These are phyloP conservation scores for Colletotrichum ledebouriae DNA, from an alignment of 2,329 filamentous ascomycete genomes.

Conservation along the genomic window DNA sequence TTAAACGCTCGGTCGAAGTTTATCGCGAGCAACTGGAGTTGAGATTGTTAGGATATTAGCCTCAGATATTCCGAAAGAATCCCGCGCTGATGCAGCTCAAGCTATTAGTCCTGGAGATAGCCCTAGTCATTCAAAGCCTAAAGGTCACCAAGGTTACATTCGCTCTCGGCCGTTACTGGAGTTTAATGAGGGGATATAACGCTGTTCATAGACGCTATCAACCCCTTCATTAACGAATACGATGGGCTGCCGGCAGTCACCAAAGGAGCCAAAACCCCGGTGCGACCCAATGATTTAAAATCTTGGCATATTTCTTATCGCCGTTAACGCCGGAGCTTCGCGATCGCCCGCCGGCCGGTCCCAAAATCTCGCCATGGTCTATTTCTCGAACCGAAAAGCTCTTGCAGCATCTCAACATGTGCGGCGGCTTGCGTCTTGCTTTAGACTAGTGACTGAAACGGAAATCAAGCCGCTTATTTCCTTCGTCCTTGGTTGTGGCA, in stretches of 20 bases:
- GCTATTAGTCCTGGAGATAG: background rate
- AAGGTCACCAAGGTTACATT: background rate
- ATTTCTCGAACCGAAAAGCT: too few species aligned
- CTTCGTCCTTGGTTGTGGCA: constrained; percentile 57
- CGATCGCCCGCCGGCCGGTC: too few species aligned
- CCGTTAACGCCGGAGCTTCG: too few species aligned
- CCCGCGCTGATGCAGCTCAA: background rate
- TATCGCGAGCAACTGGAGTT: constrained; percentile 21
- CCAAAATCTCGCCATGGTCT: too few species aligned
- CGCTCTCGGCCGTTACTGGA: background rate
- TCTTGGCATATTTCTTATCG: too few species aligned
- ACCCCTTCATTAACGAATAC: background rate
- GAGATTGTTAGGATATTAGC: background rate
- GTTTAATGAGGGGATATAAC: constrained; percentile 1
- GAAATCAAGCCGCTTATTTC: constrained; percentile 60
- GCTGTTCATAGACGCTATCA: background rate
- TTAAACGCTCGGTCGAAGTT: constrained; percentile 25
- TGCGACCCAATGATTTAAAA: constrained; percentile 8
- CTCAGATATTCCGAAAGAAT: background rate
- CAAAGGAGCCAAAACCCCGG: background rate
- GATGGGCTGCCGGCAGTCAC: background rate
- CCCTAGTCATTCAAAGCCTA: background rate
- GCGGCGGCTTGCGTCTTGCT: too few species aligned
- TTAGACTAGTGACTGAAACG: constrained; percentile 48
- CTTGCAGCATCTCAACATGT: too few species aligned